These are phyloP conservation scores for Termitomyces sp. DNA, from an alignment of 768 basidiomycete species.

Conservation along the genomic window DNA sequence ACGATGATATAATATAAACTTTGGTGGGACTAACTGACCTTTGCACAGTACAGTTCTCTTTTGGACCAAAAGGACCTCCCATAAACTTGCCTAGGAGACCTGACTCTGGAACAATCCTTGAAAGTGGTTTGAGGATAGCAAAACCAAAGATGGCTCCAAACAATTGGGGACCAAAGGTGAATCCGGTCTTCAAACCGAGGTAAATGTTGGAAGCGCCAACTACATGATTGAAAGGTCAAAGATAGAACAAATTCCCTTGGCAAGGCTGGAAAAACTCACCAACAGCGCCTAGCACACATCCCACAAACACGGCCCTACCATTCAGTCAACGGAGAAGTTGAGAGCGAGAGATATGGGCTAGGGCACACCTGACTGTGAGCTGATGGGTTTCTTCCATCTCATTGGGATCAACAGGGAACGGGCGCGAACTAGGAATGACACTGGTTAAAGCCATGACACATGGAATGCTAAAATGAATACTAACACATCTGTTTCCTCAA, in stretches of 20 bases:
- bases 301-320: slow-evolving; percentile 40
- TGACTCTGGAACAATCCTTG: slow-evolving; percentile 40
- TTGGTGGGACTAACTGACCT: slow-evolving; percentile 22
- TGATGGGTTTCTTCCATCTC: slow-evolving; percentile 43
- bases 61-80: slow-evolving; percentile 56
- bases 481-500: slow-evolving; percentile 34
- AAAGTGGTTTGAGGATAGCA: slow-evolving; percentile 53
- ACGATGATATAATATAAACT: background rate
- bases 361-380: slow-evolving; percentile 37
- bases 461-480: slow-evolving; percentile 8
- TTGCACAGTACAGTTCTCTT: slow-evolving; percentile 63
- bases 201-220: slow-evolving; percentile 63
- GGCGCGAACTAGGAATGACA: slow-evolving; percentile 26
- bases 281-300: slow-evolving; percentile 44
- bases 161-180: slow-evolving; percentile 57
- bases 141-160: slow-evolving; percentile 60
- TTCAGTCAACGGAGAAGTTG: background rate
- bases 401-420: slow-evolving; percentile 49
- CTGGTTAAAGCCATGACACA: background rate
- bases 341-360: background rate
- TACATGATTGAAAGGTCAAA: background rate
- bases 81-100: slow-evolving; percentile 37
- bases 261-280: slow-evolving; percentile 13
- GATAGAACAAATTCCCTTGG: background rate
- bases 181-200: slow-evolving; percentile 63